Percentiles rank a stretch among this genome's conserved stretches.
phyloP scores from a whole-genome alignment of 305 asterid species.

The Fraxinus platypoda region DNA sequence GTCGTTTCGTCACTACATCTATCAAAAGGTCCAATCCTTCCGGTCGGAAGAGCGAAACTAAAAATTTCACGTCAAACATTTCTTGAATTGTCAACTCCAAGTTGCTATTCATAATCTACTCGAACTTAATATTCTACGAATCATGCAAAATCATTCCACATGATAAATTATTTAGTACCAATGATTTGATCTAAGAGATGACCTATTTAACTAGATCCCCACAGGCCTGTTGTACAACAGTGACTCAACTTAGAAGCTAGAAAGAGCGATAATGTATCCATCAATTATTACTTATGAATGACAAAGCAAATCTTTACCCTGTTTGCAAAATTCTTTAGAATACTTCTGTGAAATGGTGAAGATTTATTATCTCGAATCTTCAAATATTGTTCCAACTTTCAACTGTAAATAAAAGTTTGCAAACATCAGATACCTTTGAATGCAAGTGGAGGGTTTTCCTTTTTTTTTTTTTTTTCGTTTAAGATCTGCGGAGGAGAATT shows the following conservation, averaged over 20 bases:
- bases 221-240: background rate
- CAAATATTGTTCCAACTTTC: background rate
- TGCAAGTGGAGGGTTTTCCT: background rate
- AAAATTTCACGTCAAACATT: background rate
- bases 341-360: background rate
- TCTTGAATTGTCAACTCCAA: background rate
- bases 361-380: slow-evolving; percentile 10
- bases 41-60: background rate
- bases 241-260: background rate
- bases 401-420: background rate
- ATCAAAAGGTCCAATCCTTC: background rate
- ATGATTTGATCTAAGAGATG: background rate
- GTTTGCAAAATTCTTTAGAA: background rate
- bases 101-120: background rate
- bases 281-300: background rate
- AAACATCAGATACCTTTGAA: background rate
- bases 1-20: background rate
- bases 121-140: background rate
- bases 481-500: background rate
- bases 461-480: background rate
- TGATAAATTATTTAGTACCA: background rate
- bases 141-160: background rate
- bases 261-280: background rate
- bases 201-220: background rate
- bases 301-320: background rate